Conservation (phyloP, 2,329 filamentous ascomycete genomes). For the Botrytis porri region DNA sequence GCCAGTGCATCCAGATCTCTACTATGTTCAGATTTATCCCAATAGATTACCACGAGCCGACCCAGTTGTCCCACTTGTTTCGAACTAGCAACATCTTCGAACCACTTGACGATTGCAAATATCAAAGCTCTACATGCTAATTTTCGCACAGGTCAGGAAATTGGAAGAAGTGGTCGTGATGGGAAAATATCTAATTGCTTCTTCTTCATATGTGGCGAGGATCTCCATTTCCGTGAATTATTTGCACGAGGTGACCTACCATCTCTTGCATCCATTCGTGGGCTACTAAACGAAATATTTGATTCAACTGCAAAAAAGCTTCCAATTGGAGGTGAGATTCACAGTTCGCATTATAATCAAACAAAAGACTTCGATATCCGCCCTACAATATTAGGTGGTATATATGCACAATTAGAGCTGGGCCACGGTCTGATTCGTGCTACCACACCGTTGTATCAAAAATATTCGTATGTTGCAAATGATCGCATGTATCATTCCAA, state of each 20-base stretch:
- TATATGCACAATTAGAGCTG: constrained; percentile 60
- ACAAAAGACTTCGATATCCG: constrained; percentile 53
- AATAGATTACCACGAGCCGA: neutral
- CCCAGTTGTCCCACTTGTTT: neutral
- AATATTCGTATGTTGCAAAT: constrained; percentile 49
- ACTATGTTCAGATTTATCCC: neutral
- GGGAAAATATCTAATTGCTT: constrained; percentile 53
- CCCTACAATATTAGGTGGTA: constrained; percentile 47
- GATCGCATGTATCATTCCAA: constrained; percentile 37
- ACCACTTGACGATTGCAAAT: neutral
- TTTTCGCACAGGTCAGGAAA: constrained; percentile 44
- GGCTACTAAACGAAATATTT: constrained; percentile 53
- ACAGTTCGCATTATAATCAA: constrained; percentile 46
- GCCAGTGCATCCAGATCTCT: neutral
- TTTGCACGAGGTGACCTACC: constrained; percentile 60
- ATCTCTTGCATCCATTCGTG: constrained; percentile 47
- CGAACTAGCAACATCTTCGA: neutral
- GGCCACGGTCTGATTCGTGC: constrained; percentile 55
- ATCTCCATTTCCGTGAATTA: constrained; percentile 57
- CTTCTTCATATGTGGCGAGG: constrained; percentile 55
- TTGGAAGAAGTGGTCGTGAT: constrained; percentile 55
- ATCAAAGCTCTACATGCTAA: neutral
- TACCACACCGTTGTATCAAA: constrained; percentile 54
- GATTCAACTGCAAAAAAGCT: constrained; percentile 37
- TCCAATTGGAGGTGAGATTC: constrained; percentile 45